Evolutionary conservation across 2,329 filamentous ascomycete species (phyloP).

Genomic region (Trichoderma atroviride): DNA sequence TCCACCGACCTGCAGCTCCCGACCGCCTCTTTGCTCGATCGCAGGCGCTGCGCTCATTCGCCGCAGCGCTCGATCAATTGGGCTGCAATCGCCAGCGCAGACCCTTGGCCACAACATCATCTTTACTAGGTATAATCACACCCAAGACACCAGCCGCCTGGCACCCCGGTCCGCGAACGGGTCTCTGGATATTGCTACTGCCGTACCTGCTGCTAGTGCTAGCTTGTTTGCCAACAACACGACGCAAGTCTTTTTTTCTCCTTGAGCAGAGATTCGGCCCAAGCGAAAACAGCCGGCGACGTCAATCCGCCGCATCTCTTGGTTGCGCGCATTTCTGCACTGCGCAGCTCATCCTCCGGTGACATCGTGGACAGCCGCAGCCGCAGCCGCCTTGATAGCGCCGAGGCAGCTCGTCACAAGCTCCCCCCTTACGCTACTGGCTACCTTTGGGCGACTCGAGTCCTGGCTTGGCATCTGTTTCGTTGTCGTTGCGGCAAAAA

Average conservation of each 20-base stretch:
- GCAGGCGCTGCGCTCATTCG: slow-evolving; percentile 17
- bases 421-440: background rate
- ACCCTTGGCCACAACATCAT: slow-evolving; percentile 10
- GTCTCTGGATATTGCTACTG: background rate
- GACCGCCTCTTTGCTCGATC: slow-evolving; percentile 26
- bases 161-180: slow-evolving; percentile 23
- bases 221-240: slow-evolving; percentile 25
- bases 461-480: background rate
- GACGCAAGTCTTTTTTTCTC: slow-evolving; percentile 17
- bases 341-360: slow-evolving; percentile 9
- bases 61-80: slow-evolving; percentile 17
- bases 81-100: slow-evolving; percentile 24
- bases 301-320: slow-evolving; percentile 13
- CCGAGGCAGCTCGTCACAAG: background rate
- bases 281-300: background rate
- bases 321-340: slow-evolving; percentile 12
- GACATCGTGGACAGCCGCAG: slow-evolving; percentile 9
- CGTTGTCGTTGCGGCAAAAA: background rate
- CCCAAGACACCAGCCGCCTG: slow-evolving; percentile 14
- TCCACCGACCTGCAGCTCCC: slow-evolving; percentile 28
- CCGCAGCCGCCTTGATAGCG: slow-evolving; percentile 14
- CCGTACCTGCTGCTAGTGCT: background rate
- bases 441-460: background rate
- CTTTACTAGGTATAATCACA: too few relatives aligned
- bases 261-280: background rate